Evolutionary conservation across 768 basidiomycete species (phyloP).

Genomic region (Lactarius quietus): DNA sequence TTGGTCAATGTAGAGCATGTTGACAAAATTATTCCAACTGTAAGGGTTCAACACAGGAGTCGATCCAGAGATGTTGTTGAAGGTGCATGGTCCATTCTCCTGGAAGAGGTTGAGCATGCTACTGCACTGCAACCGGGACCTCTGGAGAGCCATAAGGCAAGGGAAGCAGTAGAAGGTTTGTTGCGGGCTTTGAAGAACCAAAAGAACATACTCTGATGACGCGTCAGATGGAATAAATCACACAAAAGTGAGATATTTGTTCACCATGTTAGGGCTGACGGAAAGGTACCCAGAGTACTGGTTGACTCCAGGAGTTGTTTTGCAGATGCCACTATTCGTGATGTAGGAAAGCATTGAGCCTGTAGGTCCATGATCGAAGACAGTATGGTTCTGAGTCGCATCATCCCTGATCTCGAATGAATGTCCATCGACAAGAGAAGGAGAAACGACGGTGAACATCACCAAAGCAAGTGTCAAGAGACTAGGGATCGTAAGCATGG

Average conservation of each 20-base stretch:
- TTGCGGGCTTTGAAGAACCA: conserved; percentile 13
- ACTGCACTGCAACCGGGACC: conserved; percentile 2
- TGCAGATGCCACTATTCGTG: background rate
- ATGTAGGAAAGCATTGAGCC: background rate
- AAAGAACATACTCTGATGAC: conserved; percentile 1
- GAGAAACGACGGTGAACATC: background rate
- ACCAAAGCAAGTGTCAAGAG: conserved; percentile 4
- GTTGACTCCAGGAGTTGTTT: background rate
- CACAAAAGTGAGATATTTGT: background rate
- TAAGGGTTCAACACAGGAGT: conserved; percentile 12
- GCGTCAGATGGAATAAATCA: background rate
- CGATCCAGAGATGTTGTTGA: conserved; percentile 1
- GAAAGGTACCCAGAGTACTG: background rate
- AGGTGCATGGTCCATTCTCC: conserved; percentile 21
- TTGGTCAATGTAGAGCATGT: conserved; percentile 25
- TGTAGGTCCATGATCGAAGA: background rate
- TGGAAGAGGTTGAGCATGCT: conserved; percentile 6
- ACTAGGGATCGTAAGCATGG: background rate
- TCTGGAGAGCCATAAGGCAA: conserved; percentile 2
- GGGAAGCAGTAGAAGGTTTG: background rate
- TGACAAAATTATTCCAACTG: conserved; percentile 16
- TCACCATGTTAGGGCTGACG: background rate
- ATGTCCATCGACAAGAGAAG: background rate
- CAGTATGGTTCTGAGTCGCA: background rate
- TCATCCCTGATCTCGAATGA: conserved; percentile 9